Evolutionary conservation across 2,329 filamentous ascomycete genomes (phyloP), one percentile per base, ranked within the genome.

Genomic region (Penicillium sp.): DNA sequence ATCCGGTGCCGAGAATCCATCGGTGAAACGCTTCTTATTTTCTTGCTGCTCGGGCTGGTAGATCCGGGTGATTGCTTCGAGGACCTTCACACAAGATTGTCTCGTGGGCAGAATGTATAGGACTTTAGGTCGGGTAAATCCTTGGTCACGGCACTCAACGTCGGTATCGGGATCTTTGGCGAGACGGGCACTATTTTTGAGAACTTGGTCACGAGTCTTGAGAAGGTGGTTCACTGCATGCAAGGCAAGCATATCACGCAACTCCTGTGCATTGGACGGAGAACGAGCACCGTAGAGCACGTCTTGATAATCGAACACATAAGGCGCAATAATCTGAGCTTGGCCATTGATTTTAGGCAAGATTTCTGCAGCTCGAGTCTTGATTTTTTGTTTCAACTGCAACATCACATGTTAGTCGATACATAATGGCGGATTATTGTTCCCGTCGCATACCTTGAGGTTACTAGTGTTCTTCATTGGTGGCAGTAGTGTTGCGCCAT

Each of bases 71-170:
- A 99, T 91, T 39, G 83, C 84, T 45, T 95, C 85, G 36, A 96
- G 80, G 63, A 89, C 87, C 46, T 86, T 85, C 27, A 89, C 88
- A 61, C 91, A 96, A 0, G 92, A 88, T 67, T 97, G 87, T 51
- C 92, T 85, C 0, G 94, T 97, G 3, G 94, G 93, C 0, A 97
- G 79, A 16, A 99, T 80, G 71, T 97, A 90, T 18, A 99, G 82
- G 6, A 97, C 88, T 70, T 97, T 97, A 7, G 94, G 94, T 5
- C 94, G 82, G 0, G 93, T 97, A 72, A 97, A 99, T 0, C 94
- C 94, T 74, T 99, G 94, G 63, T 99, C 94, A 59, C 92, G 85
- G 16, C 92, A 79, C 61, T 96, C 91, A 4, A 89, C 76, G 36
- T 89, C 87, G 14, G 82, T 80, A 9, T 83, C 81, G 4, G 84